Percentiles rank a stretch among this genome's conserved stretches.
These are phyloP conservation scores for Leccinum subgranulosum DNA, from an alignment of 768 basidiomycete genomes.

Conservation along the genomic window DNA sequence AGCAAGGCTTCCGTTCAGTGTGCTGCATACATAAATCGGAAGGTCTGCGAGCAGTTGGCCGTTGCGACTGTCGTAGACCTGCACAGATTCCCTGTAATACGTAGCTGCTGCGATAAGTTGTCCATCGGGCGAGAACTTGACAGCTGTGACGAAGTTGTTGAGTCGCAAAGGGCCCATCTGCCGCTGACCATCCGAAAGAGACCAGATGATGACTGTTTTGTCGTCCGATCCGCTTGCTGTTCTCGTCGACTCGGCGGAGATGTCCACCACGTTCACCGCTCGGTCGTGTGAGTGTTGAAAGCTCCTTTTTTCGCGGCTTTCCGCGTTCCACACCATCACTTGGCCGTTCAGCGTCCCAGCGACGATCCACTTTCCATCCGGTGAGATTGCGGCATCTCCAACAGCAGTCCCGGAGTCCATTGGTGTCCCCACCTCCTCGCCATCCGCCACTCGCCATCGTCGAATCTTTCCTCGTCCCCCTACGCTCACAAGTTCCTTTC, in stretches of 20 bases:
- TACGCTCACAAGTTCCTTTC: neutral
- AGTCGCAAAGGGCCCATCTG: neutral
- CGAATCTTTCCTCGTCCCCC: neutral
- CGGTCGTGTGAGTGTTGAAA: neutral
- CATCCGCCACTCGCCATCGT: neutral
- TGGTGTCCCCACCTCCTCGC: neutral
- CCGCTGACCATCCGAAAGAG: neutral
- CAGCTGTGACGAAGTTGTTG: neutral
- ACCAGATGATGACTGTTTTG: neutral
- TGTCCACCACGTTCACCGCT: neutral
- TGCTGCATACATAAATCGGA: neutral
- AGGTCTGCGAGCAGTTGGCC: neutral
- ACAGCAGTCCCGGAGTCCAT: neutral
- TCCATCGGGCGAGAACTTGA: neutral
- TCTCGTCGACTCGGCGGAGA: neutral
- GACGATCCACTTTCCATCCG: neutral
- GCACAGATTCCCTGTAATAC: neutral
- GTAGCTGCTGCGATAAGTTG: neutral
- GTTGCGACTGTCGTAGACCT: neutral
- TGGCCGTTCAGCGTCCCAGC: neutral
- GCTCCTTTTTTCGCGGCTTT: neutral
- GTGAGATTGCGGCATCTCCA: neutral
- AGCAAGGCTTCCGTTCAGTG: neutral
- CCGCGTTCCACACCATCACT: neutral
- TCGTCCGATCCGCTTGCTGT: neutral